These are phyloP conservation scores for Salix purpurea DNA, from an alignment of 345 rosid species.

Conservation along the genomic window DNA sequence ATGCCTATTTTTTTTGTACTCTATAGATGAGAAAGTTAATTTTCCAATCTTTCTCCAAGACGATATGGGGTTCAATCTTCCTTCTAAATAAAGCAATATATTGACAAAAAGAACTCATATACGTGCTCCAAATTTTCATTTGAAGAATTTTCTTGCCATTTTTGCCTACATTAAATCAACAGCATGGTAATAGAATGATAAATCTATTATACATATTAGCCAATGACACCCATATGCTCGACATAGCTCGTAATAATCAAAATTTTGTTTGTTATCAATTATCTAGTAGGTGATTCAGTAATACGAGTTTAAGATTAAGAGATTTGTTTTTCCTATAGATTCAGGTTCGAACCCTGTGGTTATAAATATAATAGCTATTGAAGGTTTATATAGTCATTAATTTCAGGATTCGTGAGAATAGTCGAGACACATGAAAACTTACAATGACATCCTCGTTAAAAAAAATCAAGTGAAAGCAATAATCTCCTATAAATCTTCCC, in stretches of 20 bases:
- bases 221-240: background rate
- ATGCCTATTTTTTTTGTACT: background rate
- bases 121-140: background rate
- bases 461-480: no score
- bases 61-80: background rate
- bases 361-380: fast-evolving
- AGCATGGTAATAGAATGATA: background rate
- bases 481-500: no score
- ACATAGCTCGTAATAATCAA: no score
- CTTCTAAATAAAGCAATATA: background rate
- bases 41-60: background rate
- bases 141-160: background rate
- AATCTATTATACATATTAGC: background rate
- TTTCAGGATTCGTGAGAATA: fast-evolving
- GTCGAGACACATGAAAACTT: fast-evolving
- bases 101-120: background rate
- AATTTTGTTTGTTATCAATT: no score
- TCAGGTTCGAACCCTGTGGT: fast-evolving
- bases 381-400: no score
- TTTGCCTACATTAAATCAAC: no score
- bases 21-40: constrained; percentile 1
- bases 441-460: no score
- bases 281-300: no score
- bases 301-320: no score
- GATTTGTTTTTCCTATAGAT: fast-evolving